phyloP scores from a whole-genome alignment of 2,329 filamentous ascomycete species.

The Epichloe elymi region DNA sequence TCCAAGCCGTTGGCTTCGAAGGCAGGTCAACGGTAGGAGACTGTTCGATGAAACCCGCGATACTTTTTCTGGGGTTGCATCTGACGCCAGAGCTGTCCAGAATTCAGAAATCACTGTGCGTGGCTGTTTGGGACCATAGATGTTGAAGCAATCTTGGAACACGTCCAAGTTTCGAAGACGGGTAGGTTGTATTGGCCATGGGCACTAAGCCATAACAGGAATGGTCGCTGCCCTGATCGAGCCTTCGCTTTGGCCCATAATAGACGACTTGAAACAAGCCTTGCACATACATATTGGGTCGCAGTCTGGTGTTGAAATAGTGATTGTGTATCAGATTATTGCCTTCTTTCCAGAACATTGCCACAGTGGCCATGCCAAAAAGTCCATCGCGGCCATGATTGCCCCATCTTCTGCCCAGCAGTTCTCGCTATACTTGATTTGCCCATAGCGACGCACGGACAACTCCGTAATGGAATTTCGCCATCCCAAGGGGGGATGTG shows the following conservation, averaged over 20 bases:
- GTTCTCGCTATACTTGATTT: no score
- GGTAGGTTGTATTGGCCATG: conserved; percentile 4
- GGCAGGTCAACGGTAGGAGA: no score
- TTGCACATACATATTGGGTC: neutral
- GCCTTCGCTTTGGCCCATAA: neutral
- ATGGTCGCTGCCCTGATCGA: neutral
- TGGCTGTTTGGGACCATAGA: conserved; percentile 10
- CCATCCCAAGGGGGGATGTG: no score
- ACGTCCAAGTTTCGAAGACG: conserved; percentile 28
- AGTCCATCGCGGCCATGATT: no score
- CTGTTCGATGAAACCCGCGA: no score
- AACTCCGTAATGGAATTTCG: neutral
- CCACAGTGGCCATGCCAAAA: no score
- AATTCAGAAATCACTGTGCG: neutral
- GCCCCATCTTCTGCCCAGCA: no score
- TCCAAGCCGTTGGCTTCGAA: no score
- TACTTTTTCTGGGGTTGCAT: no score
- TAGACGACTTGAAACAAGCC: neutral
- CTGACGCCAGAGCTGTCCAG: no score
- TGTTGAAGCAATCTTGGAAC: conserved; percentile 36
- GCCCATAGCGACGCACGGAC: neutral
- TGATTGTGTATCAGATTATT: neutral
- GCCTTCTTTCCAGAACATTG: neutral
- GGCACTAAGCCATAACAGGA: conserved; percentile 3
- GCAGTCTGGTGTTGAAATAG: neutral